These are phyloP conservation scores for Chloranthus sessilifolius DNA, from an alignment of 164 flowering plant genomes.

Conservation along the genomic window DNA sequence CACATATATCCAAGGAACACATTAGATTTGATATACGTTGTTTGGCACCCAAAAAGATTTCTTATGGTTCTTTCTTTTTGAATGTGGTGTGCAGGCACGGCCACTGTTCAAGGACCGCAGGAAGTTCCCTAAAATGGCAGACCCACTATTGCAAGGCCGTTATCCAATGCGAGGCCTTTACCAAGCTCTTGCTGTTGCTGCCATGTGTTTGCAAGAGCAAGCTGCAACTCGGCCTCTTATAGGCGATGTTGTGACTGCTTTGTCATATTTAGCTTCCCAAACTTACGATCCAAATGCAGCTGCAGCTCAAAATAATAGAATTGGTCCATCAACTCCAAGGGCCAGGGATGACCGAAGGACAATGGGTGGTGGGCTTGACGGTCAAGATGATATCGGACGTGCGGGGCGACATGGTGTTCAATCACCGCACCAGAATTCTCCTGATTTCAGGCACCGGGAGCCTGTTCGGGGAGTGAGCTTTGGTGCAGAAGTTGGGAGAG, in stretches of 20 bases:
- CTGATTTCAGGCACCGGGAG: conserved; percentile 53
- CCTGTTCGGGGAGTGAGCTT: conserved; percentile 30
- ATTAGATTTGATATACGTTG: too few species aligned
- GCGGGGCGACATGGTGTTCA: conserved; percentile 44
- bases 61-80: conserved; percentile 5
- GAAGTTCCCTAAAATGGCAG: conserved; percentile 95
- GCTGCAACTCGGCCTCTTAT: conserved; percentile 92
- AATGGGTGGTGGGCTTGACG: conserved; percentile 37
- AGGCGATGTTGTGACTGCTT: conserved; percentile 93
- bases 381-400: conserved; percentile 30
- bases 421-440: conserved; percentile 57
- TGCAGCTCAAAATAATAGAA: conserved; percentile 35
- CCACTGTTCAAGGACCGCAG: conserved; percentile 88
- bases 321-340: conserved; percentile 56
- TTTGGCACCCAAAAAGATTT: too few species aligned
- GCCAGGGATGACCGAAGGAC: conserved; percentile 40
- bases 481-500: conserved; percentile 22
- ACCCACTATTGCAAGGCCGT: conserved; percentile 78
- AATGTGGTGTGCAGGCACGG: conserved; percentile 55
- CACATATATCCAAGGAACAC: too few species aligned
- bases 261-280: conserved; percentile 85
- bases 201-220: conserved; percentile 96
- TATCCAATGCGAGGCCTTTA: conserved; percentile 91
- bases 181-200: conserved; percentile 97
- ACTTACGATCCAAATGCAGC: conserved; percentile 69